Base-by-base conservation (phyloP, 345 rosid genomes). In the Brassica incana region DNA sequence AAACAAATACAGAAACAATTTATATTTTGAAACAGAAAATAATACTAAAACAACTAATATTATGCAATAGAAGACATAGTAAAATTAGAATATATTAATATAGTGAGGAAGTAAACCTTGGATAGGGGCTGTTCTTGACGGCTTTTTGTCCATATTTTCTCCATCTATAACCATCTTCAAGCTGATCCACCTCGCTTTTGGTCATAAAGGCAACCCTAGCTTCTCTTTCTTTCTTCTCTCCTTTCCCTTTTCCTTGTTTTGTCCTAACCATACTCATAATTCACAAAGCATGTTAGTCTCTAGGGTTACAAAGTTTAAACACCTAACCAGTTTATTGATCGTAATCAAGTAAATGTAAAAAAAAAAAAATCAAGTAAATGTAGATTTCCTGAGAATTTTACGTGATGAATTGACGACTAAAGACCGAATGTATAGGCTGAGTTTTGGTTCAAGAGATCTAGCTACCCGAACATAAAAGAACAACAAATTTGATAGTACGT, bases 131-230 rank as follows among this genome's bases (percentile, higher is more conserved):
- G 50, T 91, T 88, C 75, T 91, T 90, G 45, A 91, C 94, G 32
- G 97, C 94, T 25, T 91, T 91, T 75, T 91, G 97, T 77, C 97
- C 97, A 69, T 91, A 91, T 80, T 91, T 91, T 84, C 97, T 88
- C 94, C 97, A 91, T 72, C 92, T 83, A 66, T 88, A 91, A 40
- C 97, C 97, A 83, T 91, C 94, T 86, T 90, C 97, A 29, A 91
- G 92, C 81, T 88, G 88, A 86, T 91, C 97, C 36, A 89, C 78
- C 30, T 91, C 97, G 54, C 87, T 91, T 84, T 86, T 91, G 20
- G 97, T 91, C 94, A 91, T 83, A 85, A 91, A 91, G 2, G 94
- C 92, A 82, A 87, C 82, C 54, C 88, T 83, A 11, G 88, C 87
- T 50, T 88, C 91, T 75, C 65, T 87, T 67, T 86, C 82, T 77